These are phyloP conservation scores for Abrus pulchellus DNA, from an alignment of 306 rosid genomes.

Conservation along the genomic window DNA sequence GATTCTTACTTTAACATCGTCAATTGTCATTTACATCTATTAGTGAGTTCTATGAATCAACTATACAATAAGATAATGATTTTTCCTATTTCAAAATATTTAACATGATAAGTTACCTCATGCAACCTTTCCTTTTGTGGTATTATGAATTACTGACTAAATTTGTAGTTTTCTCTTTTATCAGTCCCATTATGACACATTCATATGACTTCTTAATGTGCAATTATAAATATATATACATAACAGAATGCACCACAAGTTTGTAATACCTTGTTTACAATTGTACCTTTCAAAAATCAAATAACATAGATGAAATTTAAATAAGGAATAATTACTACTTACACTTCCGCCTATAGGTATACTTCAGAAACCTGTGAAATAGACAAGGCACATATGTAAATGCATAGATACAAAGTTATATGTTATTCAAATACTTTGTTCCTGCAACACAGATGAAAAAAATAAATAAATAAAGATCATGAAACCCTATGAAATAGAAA, in stretches of 20 bases:
- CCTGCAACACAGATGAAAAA: no score
- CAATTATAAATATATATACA: neutral
- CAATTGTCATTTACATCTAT: neutral
- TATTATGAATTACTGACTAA: neutral
- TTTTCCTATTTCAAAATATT: neutral
- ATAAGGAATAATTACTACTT: no score
- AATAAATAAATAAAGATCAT: no score
- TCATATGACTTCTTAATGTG: neutral
- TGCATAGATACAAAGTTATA: no score
- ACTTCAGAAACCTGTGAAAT: no score
- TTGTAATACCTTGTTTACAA: no score
- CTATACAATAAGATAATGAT: neutral
- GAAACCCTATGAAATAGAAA: no score
- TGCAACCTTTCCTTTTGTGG: conserved; percentile 13
- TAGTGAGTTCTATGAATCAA: neutral
- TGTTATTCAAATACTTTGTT: no score
- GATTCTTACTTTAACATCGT: neutral
- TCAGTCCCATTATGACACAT: neutral
- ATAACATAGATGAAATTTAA: no score
- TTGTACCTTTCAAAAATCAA: no score
- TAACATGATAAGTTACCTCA: neutral
- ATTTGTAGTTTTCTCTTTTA: neutral
- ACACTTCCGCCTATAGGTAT: no score
- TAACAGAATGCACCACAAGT: neutral
- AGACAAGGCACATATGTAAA: no score